Base-by-base conservation (phyloP, 2,329 filamentous ascomycete species). In the Ophidiomyces ophidiicola region DNA sequence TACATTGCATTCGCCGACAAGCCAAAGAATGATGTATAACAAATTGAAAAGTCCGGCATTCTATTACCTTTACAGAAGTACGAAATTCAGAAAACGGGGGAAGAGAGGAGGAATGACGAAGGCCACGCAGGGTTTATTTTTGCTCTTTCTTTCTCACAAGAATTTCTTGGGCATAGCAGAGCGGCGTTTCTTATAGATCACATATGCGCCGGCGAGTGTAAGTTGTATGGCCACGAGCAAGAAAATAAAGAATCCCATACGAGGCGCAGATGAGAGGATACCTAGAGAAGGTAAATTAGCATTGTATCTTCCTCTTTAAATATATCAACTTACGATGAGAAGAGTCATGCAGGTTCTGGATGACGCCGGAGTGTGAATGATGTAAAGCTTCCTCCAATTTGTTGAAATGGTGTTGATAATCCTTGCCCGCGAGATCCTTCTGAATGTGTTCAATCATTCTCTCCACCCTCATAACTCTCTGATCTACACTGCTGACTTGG, bases 141-240 rank as follows among this genome's bases (percentile, higher is more conserved):
- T 68, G n/a, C n/a, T n/a, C n/a, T n/a, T n/a, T n/a, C n/a, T n/a
- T n/a, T n/a, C n/a, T n/a, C n/a, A 94, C 56, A 94, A 64, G 60
- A 86, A 94, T 66, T 94, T 94, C 71, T 94, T 94, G n/a, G 84
- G 84, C 59, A 77, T 75, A 47, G 70, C 76, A 26, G 74, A 70
- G 62, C 80, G 75, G 54, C 80, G 78, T 51, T 77, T 73, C 72
- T 93, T 93, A 64, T 94, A 94, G 43, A 78, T 56, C 25, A 84
- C 59, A 55, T 87, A 94, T 1, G 69, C 72, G 2, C 62, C 75
- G 0, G 75, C 74, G 21, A 92, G 66, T 48, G 85, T 56, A 34
- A 82, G 55, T 62, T 94, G 86, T 46, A 83, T 76, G 12, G 72
- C 77, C 41, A 94, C 67, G 43, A 93, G 71, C 44, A 86, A 64